phyloP scores from a whole-genome alignment of 345 rosid species.

The Lumnitzera littorea region DNA sequence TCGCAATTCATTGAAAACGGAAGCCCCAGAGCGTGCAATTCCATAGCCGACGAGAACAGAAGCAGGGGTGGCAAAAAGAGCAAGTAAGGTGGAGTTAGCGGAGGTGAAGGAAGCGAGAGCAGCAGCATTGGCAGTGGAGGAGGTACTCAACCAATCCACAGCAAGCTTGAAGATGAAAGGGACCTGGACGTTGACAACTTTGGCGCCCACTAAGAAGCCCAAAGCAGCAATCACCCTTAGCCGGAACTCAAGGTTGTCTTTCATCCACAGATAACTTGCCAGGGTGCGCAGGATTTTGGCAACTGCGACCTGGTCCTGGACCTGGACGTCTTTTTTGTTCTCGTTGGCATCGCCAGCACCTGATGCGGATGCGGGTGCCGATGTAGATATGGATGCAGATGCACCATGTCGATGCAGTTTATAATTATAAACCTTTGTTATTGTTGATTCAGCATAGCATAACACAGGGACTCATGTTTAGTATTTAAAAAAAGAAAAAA shows the following conservation, averaged over 20 bases:
- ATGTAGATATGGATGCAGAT: too few relatives aligned
- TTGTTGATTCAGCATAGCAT: too few relatives aligned
- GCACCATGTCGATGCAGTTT: too few relatives aligned
- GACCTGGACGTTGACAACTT: constrained; percentile 79
- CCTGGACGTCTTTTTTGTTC: constrained; percentile 1
- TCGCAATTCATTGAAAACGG: constrained; percentile 93
- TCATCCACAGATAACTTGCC: constrained; percentile 82
- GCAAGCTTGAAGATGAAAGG: constrained; percentile 93
- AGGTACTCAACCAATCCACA: constrained; percentile 71
- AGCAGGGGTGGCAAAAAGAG: constrained; percentile 75
- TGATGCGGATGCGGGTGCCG: too few relatives aligned
- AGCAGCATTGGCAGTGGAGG: constrained; percentile 43
- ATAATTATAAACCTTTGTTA: too few relatives aligned
- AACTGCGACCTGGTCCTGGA: constrained; percentile 30
- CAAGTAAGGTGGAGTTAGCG: constrained; percentile 52
- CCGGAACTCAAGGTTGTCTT: constrained; percentile 76
- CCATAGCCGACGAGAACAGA: constrained; percentile 90
- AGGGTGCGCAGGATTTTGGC: constrained; percentile 73
- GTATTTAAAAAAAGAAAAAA: too few relatives aligned
- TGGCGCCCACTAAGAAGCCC: constrained; percentile 84
- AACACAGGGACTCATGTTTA: too few relatives aligned
- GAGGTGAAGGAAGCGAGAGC: constrained; percentile 47
- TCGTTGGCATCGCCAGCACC: constrained; percentile 2
- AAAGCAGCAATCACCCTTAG: constrained; percentile 72
- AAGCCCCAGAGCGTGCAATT: constrained; percentile 69